These are phyloP conservation scores for Hyaloperonospora arabidopsidis DNA, from an alignment of 352 stramenopile species.

Conservation along the genomic window DNA sequence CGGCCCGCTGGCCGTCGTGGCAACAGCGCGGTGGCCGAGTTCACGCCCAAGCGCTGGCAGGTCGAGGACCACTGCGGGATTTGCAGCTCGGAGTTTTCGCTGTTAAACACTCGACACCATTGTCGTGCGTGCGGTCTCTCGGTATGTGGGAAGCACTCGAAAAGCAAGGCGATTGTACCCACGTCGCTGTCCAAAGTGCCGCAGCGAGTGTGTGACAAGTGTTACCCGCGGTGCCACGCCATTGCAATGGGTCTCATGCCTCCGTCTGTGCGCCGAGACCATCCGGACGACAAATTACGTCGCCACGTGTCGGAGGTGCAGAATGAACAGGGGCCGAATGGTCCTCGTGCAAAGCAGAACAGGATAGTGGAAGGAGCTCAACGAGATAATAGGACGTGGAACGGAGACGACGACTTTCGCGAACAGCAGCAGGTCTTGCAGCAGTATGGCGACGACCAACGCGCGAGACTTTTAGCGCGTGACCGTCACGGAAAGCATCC, in stretches of 20 bases:
- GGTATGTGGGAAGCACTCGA: constrained; percentile 68
- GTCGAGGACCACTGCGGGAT: constrained; percentile 49
- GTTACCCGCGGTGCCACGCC: constrained; percentile 44
- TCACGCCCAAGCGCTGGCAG: constrained; percentile 61
- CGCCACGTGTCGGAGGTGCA: constrained; percentile 19
- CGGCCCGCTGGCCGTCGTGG: constrained; percentile 22
- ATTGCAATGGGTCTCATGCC: constrained; percentile 9
- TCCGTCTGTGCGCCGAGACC: constrained; percentile 2
- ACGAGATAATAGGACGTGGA: constrained; percentile 25
- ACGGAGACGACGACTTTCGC: constrained; percentile 15
- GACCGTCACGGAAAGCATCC: constrained; percentile 18
- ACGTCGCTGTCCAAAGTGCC: constrained; percentile 51
- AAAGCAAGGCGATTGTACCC: constrained; percentile 55
- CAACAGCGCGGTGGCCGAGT: constrained; percentile 38
- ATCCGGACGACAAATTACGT: constrained; percentile 16
- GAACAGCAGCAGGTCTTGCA: constrained; percentile 3
- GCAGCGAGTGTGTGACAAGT: constrained; percentile 72
- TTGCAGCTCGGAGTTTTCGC: constrained; percentile 49
- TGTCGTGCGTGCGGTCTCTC: constrained; percentile 69
- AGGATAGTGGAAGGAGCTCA: constrained; percentile 7
- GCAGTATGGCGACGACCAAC: constrained; percentile 8
- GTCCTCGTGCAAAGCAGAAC: constrained; percentile 4
- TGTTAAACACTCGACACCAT: constrained; percentile 65
- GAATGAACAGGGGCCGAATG: constrained; percentile 9
- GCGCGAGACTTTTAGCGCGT: constrained; percentile 9